These are phyloP conservation scores for Crithidia expoeki DNA, from an alignment of 208 protist species.

Conservation along the genomic window DNA sequence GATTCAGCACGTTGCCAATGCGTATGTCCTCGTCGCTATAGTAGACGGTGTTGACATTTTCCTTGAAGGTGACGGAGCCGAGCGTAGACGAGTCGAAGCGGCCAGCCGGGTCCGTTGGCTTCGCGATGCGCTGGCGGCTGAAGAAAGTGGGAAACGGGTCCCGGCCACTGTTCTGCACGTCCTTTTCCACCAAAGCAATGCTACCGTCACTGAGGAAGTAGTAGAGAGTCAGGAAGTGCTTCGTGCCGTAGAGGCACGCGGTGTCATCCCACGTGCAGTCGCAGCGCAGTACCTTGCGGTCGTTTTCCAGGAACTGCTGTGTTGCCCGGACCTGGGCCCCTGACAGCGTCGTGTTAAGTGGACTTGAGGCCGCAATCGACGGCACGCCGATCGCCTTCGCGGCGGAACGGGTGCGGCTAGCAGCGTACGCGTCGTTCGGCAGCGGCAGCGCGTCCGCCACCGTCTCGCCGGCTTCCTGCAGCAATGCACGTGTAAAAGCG, in stretches of 20 bases:
- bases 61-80: conserved; percentile 92
- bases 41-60: conserved; percentile 90
- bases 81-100: conserved; percentile 88
- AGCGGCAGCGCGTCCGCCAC: conserved; percentile 49
- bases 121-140: conserved; percentile 88
- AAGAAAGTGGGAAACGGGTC: conserved; percentile 97
- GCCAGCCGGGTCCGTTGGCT: conserved; percentile 59
- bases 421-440: conserved; percentile 81
- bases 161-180: conserved; percentile 95
- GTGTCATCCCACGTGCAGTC: conserved; percentile 96
- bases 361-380: conserved; percentile 74
- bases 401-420: conserved; percentile 41
- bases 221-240: conserved; percentile 95
- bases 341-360: conserved; percentile 72
- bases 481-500: conserved; percentile 93
- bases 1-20: conserved; percentile 90
- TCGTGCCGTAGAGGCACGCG: conserved; percentile 84
- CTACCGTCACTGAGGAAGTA: conserved; percentile 98
- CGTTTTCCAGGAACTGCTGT: conserved; percentile 94
- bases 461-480: conserved; percentile 59
- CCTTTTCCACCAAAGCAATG: conserved; percentile 94
- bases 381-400: conserved; percentile 79
- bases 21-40: conserved; percentile 95
- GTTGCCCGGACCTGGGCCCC: conserved; percentile 87
- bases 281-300: conserved; percentile 97